Evolutionary conservation across 2,329 filamentous ascomycete species (phyloP).

Genomic region (Calcarisporium arbuscula): DNA sequence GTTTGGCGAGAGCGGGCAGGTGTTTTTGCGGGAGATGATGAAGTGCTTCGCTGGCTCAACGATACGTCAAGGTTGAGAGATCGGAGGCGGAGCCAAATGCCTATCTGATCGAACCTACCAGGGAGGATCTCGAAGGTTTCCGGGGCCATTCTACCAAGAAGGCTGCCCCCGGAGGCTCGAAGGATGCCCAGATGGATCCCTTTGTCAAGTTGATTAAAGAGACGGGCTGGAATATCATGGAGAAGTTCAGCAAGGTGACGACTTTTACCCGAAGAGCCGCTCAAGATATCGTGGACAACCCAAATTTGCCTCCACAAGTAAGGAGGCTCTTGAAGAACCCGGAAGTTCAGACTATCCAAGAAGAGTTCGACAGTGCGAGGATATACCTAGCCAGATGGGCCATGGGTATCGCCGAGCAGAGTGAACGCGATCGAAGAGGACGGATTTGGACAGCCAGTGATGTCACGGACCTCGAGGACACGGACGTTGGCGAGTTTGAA

Average conservation of each 20-base stretch:
- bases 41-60: conserved; percentile 87
- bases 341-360: conserved; percentile 89
- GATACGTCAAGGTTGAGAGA: conserved; percentile 76
- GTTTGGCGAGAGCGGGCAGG: conserved; percentile 74
- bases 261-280: conserved; percentile 91
- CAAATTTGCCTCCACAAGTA: conserved; percentile 83
- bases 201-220: conserved; percentile 92
- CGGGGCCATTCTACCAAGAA: conserved; percentile 26
- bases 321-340: conserved; percentile 79
- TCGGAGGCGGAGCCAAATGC: conserved; percentile 83
- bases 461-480: conserved; percentile 89
- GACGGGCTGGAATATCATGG: conserved; percentile 91
- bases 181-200: conserved; percentile 80
- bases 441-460: conserved; percentile 91
- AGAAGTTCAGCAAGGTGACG: conserved; percentile 95
- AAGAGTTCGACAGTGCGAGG: conserved; percentile 94
- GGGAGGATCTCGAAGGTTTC: conserved; percentile 80
- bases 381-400: conserved; percentile 95
- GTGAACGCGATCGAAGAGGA: conserved; percentile 77
- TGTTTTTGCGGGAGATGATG: conserved; percentile 98
- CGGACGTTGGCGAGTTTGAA: conserved; percentile 92
- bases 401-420: conserved; percentile 97
- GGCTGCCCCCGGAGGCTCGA: conserved; percentile 25
- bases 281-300: conserved; percentile 86
- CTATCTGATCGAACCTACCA: conserved; percentile 81